Conservation (phyloP, 2,329 filamentous ascomycete genomes). For the Lachnellula suecica region DNA sequence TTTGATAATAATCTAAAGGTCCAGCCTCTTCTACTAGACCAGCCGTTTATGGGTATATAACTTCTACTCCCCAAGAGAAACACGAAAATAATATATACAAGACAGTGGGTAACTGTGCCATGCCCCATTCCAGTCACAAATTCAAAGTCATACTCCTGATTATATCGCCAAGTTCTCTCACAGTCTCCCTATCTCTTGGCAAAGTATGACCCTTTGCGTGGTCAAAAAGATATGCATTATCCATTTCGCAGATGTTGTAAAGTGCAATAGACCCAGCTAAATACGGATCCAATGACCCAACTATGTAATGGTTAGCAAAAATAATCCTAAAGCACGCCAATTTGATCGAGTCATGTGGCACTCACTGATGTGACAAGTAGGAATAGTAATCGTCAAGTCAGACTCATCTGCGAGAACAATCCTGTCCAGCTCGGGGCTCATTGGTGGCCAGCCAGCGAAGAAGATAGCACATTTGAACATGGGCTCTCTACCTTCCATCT, state of each 20-base stretch:
- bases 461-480: constrained; percentile 47
- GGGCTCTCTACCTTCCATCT: constrained; percentile 28
- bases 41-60: no score
- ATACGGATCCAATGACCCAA: constrained; percentile 60
- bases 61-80: no score
- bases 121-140: constrained; percentile 1
- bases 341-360: constrained; percentile 6
- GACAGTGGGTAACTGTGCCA: not conserved
- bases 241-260: constrained; percentile 63
- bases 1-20: no score
- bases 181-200: constrained; percentile 46
- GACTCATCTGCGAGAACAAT: constrained; percentile 51
- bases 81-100: no score
- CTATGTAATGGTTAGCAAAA: constrained; percentile 34
- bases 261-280: constrained; percentile 61
- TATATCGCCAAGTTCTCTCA: constrained; percentile 33
- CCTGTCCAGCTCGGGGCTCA: constrained; percentile 44
- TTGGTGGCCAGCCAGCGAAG: constrained; percentile 53
- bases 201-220: constrained; percentile 65
- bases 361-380: constrained; percentile 52
- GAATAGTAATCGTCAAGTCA: constrained; percentile 50
- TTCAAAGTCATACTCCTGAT: constrained; percentile 23
- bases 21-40: no score
- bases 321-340: constrained; percentile 11
- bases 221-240: constrained; percentile 61